Evolutionary conservation across 495 filamentous ascomycete species (phyloP).

Genomic region (Penicillium paradoxum): DNA sequence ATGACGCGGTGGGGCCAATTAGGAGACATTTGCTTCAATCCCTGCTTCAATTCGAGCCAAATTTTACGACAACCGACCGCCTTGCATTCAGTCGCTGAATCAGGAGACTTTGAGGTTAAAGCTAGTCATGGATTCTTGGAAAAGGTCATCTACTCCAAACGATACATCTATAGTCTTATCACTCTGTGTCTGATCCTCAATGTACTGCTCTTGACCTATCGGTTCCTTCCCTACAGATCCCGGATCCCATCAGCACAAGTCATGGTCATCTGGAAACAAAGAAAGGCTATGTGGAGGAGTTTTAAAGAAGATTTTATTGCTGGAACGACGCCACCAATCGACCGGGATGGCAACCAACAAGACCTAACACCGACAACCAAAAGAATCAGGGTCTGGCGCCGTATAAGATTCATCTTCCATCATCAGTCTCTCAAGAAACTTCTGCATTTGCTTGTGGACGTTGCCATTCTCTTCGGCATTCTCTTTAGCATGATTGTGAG

Average conservation of each 20-base stretch:
- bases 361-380: neutral
- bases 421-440: slow-evolving; percentile 9
- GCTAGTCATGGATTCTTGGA: slow-evolving; percentile 14
- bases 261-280: slow-evolving; percentile 22
- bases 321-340: neutral
- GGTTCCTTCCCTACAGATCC: slow-evolving; percentile 24
- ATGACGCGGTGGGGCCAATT: slow-evolving; percentile 17
- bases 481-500: slow-evolving; percentile 33
- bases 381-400: neutral
- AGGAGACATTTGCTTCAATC: slow-evolving; percentile 28
- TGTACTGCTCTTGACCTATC: slow-evolving; percentile 19
- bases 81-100: slow-evolving; percentile 13
- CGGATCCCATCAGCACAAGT: slow-evolving; percentile 24
- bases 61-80: slow-evolving; percentile 19
- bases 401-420: slow-evolving; percentile 8
- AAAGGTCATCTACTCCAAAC: slow-evolving; percentile 22
- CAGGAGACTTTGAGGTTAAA: slow-evolving; percentile 1
- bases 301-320: slow-evolving; percentile 18
- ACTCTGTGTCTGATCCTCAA: slow-evolving; percentile 25
- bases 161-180: slow-evolving; percentile 34
- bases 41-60: slow-evolving; percentile 33
- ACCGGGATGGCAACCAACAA: neutral
- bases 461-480: slow-evolving; percentile 18
- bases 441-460: slow-evolving; percentile 13
- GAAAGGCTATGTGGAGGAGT: slow-evolving; percentile 15